Evolutionary conservation across 2,329 filamentous ascomycete species (phyloP).

Genomic region (Epichloe sibirici): DNA sequence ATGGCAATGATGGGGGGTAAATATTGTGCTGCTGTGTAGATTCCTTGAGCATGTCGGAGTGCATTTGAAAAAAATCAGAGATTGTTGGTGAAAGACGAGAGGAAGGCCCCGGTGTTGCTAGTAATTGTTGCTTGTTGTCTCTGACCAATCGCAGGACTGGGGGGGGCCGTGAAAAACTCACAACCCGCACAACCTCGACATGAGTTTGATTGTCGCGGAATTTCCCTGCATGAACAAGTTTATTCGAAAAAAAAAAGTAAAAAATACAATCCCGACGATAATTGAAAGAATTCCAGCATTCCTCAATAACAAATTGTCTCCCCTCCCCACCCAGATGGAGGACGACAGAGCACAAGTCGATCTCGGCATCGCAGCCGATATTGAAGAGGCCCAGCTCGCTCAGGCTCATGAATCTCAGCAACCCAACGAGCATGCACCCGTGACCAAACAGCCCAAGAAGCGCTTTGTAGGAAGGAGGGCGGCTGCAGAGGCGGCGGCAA

Average conservation of each 20-base stretch:
- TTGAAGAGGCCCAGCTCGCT: conserved; percentile 36
- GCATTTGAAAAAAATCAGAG: too few species aligned
- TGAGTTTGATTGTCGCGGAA: neutral
- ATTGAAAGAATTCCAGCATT: neutral
- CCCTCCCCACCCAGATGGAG: conserved; percentile 44
- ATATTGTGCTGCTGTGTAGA: neutral
- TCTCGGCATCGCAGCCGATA: conserved; percentile 55
- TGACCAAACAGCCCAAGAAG: conserved; percentile 67
- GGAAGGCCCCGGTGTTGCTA: too few species aligned
- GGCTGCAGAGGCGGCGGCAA: conserved; percentile 48
- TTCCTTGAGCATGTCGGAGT: too few species aligned
- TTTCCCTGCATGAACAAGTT: neutral
- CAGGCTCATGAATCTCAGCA: conserved; percentile 13
- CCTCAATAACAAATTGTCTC: neutral
- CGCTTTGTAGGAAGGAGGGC: conserved; percentile 79
- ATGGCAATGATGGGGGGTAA: neutral
- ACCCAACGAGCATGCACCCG: neutral
- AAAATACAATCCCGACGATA: neutral
- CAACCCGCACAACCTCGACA: neutral
- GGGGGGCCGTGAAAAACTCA: conserved; percentile 1
- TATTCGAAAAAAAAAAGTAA: neutral
- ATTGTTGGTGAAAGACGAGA: too few species aligned
- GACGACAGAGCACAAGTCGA: conserved; percentile 60
- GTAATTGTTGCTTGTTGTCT: neutral
- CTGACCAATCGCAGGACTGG: conserved; percentile 3